These are phyloP conservation scores for Madurella fahalii DNA, from an alignment of 2,329 filamentous ascomycete genomes.

Conservation along the genomic window DNA sequence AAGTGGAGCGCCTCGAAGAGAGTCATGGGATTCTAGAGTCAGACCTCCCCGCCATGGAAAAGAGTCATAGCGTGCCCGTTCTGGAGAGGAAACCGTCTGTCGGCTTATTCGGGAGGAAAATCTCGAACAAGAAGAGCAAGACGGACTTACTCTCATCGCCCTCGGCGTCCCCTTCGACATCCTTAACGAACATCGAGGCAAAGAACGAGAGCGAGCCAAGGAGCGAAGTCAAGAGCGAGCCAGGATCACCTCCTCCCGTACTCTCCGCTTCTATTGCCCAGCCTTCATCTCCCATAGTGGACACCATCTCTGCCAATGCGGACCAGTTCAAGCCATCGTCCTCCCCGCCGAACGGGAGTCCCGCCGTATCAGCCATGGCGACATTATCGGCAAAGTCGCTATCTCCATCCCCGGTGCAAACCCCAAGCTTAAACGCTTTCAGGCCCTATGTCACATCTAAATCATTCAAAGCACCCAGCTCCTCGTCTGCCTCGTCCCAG, in stretches of 20 bases:
- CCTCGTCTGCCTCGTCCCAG: conserved; percentile 47
- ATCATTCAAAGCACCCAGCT: conserved; percentile 40
- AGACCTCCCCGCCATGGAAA: conserved; percentile 48
- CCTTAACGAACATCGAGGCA: conserved; percentile 12
- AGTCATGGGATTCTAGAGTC: conserved; percentile 34
- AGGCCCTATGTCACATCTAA: conserved; percentile 37
- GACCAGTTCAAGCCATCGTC: conserved; percentile 58
- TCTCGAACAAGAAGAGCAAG: conserved; percentile 39
- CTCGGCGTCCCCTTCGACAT: conserved; percentile 43
- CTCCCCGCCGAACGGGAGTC: conserved; percentile 52
- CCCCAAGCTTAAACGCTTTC: conserved; percentile 40
- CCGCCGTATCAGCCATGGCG: conserved; percentile 63
- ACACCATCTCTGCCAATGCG: conserved; percentile 61
- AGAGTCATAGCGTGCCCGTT: conserved; percentile 49
- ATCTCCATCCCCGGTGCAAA: conserved; percentile 48
- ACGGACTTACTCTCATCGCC: conserved; percentile 19
- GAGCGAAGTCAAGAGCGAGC: conserved; percentile 24
- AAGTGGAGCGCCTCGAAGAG: conserved; percentile 44
- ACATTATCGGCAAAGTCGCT: conserved; percentile 61
- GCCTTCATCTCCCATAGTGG: conserved; percentile 61
- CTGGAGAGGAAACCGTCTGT: conserved; percentile 35
- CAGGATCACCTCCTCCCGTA: conserved; percentile 48
- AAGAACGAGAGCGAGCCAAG: conserved; percentile 6
- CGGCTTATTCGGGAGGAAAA: conserved; percentile 50
- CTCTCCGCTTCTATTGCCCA: conserved; percentile 60